Percentiles rank a stretch among this genome's conserved stretches.
Evolutionary conservation across 331 rosid species (phyloP).

Genomic region (Acacia pycnantha): DNA sequence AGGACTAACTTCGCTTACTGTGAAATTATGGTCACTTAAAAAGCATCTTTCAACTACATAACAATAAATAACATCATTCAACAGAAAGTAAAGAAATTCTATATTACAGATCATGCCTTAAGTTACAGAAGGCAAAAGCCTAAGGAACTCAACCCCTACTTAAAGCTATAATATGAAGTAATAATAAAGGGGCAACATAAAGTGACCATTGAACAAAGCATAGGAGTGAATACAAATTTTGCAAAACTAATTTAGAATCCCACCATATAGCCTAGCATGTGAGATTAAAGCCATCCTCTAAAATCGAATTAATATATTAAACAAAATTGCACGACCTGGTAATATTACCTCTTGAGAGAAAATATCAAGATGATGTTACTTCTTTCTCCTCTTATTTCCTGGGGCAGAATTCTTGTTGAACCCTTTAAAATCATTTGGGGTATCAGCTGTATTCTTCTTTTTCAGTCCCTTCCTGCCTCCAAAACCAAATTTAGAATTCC

Average conservation of each 20-base stretch:
- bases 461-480: constrained; percentile 5
- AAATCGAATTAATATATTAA: neutral
- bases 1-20: neutral
- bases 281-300: neutral
- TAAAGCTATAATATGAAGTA: neutral
- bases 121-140: neutral
- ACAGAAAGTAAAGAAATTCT: neutral
- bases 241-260: neutral
- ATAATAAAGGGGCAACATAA: neutral
- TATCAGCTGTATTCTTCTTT: neutral
- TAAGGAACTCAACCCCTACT: neutral
- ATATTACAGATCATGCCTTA: neutral
- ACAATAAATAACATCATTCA: neutral
- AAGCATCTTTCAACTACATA: neutral
- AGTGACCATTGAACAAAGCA: neutral
- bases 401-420: neutral
- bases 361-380: neutral
- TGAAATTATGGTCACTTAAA: neutral
- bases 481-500: constrained; percentile 7
- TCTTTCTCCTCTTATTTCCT: constrained; percentile 30
- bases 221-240: neutral
- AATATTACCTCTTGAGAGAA: neutral
- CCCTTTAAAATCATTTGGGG: neutral
- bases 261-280: neutral
- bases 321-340: neutral